phyloP scores from a whole-genome alignment of 139 green algal genomes.

The Chara braunii region DNA sequence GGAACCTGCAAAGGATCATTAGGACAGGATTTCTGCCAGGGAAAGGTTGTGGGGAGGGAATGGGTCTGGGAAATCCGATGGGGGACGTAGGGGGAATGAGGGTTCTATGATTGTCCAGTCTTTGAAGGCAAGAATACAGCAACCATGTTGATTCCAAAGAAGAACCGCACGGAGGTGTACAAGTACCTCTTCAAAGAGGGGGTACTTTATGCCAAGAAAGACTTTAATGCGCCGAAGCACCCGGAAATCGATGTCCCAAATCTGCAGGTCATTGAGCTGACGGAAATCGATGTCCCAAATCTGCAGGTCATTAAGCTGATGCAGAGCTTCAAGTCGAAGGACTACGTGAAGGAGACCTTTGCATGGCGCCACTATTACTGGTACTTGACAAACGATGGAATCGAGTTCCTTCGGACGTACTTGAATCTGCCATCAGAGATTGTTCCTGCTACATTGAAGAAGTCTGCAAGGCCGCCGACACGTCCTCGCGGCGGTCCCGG shows the following conservation, averaged over 20 bases:
- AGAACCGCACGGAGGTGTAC: constrained; percentile 96
- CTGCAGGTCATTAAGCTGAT: constrained; percentile 92
- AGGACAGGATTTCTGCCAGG: too few species aligned
- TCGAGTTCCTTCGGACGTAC: constrained; percentile 96
- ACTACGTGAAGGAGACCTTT: constrained; percentile 91
- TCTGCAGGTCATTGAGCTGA: constrained; percentile 56
- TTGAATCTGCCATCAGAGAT: constrained; percentile 91
- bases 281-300: not conserved
- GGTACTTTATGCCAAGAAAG: constrained; percentile 97
- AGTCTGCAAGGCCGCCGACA: constrained; percentile 70
- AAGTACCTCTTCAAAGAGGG: constrained; percentile 99
- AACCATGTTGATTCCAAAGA: constrained; percentile 98
- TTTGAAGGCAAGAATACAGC: too few species aligned
- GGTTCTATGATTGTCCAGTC: too few species aligned
- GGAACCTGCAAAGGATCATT: too few species aligned
- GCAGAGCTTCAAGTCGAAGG: constrained; percentile 93
- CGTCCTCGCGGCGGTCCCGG: constrained; percentile 12
- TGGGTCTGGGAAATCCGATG: too few species aligned
- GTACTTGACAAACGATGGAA: constrained; percentile 91
- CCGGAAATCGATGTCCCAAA: constrained; percentile 90
- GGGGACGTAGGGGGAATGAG: too few species aligned
- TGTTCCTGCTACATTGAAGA: constrained; percentile 71
- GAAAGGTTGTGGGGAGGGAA: too few species aligned
- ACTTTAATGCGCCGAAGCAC: constrained; percentile 93
- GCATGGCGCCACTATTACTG: constrained; percentile 99